Evolutionary conservation across 83 land plant genomes (phyloP).

Genomic region (Picea mariana): DNA sequence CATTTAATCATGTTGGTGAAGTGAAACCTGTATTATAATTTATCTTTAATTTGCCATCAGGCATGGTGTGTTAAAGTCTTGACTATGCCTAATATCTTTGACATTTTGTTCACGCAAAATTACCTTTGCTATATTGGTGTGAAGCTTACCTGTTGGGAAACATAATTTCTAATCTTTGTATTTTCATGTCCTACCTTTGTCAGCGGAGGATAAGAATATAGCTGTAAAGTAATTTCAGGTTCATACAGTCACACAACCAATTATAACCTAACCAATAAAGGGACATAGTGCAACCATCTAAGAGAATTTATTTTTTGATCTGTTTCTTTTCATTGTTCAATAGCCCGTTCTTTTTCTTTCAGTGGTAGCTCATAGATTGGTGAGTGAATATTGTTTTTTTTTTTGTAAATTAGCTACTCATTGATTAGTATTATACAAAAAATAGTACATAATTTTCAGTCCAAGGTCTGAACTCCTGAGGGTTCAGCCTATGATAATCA

Average conservation of each 20-base stretch:
- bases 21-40: background rate
- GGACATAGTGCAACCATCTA: too few relatives aligned
- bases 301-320: background rate
- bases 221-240: too few relatives aligned
- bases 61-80: background rate
- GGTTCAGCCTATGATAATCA: too few relatives aligned
- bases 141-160: background rate
- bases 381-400: background rate
- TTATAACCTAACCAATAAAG: too few relatives aligned
- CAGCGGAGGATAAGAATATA: background rate
- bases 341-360: background rate
- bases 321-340: background rate
- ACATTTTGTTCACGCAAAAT: background rate
- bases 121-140: background rate
- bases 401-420: background rate
- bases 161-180: background rate
- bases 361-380: background rate
- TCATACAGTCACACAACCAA: too few relatives aligned
- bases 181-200: constrained; percentile 6
- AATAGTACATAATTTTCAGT: too few relatives aligned
- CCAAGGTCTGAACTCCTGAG: too few relatives aligned
- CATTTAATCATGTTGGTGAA: background rate
- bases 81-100: background rate
- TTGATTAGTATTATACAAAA: too few relatives aligned
- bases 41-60: background rate